Evolutionary conservation across 352 stramenopile genomes (phyloP).

Genomic region (Sclerospora graminicola): DNA sequence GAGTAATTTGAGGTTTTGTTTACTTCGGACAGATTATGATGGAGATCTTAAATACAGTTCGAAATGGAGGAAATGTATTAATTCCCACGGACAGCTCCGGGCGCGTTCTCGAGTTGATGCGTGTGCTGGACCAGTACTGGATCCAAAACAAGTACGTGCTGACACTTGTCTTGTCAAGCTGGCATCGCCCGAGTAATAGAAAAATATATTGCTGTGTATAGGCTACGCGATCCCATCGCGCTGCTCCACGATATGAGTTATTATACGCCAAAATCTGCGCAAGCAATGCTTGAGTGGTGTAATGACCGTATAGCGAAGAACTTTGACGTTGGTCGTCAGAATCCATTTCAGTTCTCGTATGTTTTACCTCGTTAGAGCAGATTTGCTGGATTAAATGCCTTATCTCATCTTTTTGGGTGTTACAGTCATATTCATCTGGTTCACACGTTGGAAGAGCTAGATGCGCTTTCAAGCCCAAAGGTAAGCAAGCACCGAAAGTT

Average conservation of each 20-base stretch:
- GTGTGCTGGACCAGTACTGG: slow-evolving; percentile 94
- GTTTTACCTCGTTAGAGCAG: slow-evolving; percentile 1
- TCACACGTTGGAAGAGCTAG: slow-evolving; percentile 79
- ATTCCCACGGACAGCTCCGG: slow-evolving; percentile 92
- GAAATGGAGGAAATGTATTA: slow-evolving; percentile 90
- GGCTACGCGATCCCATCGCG: slow-evolving; percentile 75
- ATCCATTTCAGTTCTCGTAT: slow-evolving; percentile 85
- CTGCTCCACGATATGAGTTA: slow-evolving; percentile 86
- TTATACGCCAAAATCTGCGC: slow-evolving; percentile 79
- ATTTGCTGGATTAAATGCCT: not conserved
- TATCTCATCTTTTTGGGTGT: not conserved
- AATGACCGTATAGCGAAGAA: slow-evolving; percentile 86
- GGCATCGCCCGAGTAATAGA: not conserved
- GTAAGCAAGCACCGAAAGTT: slow-evolving; percentile 9
- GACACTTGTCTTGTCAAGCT: slow-evolving; percentile 4
- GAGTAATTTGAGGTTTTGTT: slow-evolving; percentile 6
- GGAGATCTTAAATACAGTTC: slow-evolving; percentile 87
- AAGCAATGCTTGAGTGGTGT: slow-evolving; percentile 87
- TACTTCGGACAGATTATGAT: slow-evolving; percentile 74
- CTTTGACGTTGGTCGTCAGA: slow-evolving; percentile 81
- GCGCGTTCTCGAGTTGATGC: slow-evolving; percentile 92
- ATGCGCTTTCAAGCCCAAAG: slow-evolving; percentile 78
- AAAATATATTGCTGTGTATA: slow-evolving; percentile 10
- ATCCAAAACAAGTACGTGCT: slow-evolving; percentile 86
- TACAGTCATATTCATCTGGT: slow-evolving; percentile 79